phyloP scores from a whole-genome alignment of 805 yeast species.

The Kregervanrija delftensis region DNA sequence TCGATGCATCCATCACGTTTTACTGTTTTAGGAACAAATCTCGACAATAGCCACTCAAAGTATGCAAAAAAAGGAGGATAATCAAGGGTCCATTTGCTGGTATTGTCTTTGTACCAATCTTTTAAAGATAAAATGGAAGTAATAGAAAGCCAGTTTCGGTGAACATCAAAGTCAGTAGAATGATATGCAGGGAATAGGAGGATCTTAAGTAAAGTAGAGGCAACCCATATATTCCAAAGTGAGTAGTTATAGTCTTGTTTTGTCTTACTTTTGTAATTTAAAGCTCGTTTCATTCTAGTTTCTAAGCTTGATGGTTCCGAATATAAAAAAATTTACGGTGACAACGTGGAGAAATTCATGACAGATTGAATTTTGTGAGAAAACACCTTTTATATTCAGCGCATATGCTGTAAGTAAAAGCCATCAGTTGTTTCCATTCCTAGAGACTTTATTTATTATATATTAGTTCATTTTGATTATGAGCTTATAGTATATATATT shows the following conservation, averaged over 20 bases:
- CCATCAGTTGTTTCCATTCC: too few species aligned
- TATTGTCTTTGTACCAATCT: constrained; percentile 77
- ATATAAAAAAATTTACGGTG: too few species aligned
- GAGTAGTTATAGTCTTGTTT: constrained; percentile 33
- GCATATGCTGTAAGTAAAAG: too few species aligned
- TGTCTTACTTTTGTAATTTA: too few species aligned
- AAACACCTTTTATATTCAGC: too few species aligned
- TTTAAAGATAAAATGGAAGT: constrained; percentile 67
- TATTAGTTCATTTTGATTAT: too few species aligned
- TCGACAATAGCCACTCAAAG: constrained; percentile 78
- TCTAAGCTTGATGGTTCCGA: too few species aligned
- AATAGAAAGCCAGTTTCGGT: constrained; percentile 93
- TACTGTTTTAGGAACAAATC: constrained; percentile 59
- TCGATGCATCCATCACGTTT: constrained; percentile 71
- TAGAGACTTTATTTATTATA: too few species aligned
- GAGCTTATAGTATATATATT: too few species aligned
- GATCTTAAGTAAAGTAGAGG: constrained; percentile 51
- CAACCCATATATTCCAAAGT: constrained; percentile 61
- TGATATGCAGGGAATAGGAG: constrained; percentile 74
- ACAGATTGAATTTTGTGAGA: too few species aligned
- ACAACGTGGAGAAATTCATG: too few species aligned
- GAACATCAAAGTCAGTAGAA: constrained; percentile 97
- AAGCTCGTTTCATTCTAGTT: too few species aligned
- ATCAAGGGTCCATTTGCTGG: constrained; percentile 89
- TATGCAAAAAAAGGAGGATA: constrained; percentile 98